phyloP scores from a whole-genome alignment of 495 filamentous ascomycete genomes.

The Penicillium psychrofluorescens region DNA sequence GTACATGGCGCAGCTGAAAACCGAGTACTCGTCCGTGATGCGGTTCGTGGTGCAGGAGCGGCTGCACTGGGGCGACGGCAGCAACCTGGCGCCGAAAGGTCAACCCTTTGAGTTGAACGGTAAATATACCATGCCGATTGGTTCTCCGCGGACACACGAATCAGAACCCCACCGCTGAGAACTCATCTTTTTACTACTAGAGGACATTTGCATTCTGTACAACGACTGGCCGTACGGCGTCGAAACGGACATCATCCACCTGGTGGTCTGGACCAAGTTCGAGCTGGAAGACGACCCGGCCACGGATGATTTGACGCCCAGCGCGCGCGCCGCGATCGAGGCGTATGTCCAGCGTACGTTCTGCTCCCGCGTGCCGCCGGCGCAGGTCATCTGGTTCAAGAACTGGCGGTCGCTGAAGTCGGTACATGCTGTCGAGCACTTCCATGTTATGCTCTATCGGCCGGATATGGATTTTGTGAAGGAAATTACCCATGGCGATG shows the following conservation, averaged over 20 bases:
- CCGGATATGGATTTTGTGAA: slow-evolving; percentile 62
- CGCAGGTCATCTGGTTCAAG: slow-evolving; percentile 80
- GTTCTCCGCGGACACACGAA: too few species aligned
- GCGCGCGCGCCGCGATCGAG: slow-evolving; percentile 57
- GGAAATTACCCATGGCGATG: slow-evolving; percentile 68
- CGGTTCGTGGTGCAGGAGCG: slow-evolving; percentile 61
- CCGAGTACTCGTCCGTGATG: slow-evolving; percentile 65
- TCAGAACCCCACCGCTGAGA: background rate
- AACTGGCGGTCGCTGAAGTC: slow-evolving; percentile 80
- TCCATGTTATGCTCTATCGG: slow-evolving; percentile 83
- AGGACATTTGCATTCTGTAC: slow-evolving; percentile 66
- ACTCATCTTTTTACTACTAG: slow-evolving; percentile 18
- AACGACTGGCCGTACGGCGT: slow-evolving; percentile 93
- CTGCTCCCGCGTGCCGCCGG: slow-evolving; percentile 35
- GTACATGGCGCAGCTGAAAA: slow-evolving; percentile 53
- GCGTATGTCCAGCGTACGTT: slow-evolving; percentile 61
- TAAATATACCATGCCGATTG: slow-evolving; percentile 11
- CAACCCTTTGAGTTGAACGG: slow-evolving; percentile 43
- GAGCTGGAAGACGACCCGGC: slow-evolving; percentile 56
- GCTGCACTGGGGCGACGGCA: slow-evolving; percentile 52
- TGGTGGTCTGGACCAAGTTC: slow-evolving; percentile 92
- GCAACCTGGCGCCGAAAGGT: slow-evolving; percentile 37
- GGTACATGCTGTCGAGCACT: slow-evolving; percentile 84
- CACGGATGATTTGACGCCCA: slow-evolving; percentile 58
- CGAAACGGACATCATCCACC: slow-evolving; percentile 65